A percentile compares a stretch with the other conserved stretches of the same genome.
These are phyloP conservation scores for Exobasidium cylindrosporum DNA, from an alignment of 1,284 basidiomycete species.

Conservation along the genomic window DNA sequence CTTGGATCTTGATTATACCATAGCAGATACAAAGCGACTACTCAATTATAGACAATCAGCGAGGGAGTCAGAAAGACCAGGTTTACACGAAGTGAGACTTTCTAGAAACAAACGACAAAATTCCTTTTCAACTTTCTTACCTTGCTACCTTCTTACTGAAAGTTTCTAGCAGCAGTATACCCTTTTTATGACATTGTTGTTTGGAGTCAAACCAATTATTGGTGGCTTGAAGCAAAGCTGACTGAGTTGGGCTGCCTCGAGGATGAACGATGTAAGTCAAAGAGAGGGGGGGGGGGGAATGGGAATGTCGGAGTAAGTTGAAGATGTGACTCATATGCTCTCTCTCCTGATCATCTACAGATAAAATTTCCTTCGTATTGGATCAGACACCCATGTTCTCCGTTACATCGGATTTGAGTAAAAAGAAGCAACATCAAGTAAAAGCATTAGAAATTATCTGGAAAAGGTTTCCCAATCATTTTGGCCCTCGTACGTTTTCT, in stretches of 20 bases:
- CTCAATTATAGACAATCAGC: conserved; percentile 76
- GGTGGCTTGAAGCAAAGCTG: conserved; percentile 86
- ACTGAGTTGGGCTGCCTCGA: conserved; percentile 77
- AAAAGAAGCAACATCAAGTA: conserved; percentile 63
- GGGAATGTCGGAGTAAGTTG: neutral
- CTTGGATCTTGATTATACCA: conserved; percentile 76
- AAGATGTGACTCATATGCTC: neutral
- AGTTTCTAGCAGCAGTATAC: conserved; percentile 60
- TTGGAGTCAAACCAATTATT: conserved; percentile 68
- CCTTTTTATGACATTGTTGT: conserved; percentile 50
- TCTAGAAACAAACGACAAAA: too few species aligned
- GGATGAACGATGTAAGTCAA: conserved; percentile 26
- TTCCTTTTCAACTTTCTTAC: too few species aligned
- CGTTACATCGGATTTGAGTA: conserved; percentile 65
- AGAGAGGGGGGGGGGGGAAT: neutral
- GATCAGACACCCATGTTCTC: conserved; percentile 87
- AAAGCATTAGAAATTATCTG: conserved; percentile 53
- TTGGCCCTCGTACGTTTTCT: conserved; percentile 25
- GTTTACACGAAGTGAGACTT: conserved; percentile 65
- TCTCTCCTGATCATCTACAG: neutral
- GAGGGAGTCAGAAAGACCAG: conserved; percentile 71
- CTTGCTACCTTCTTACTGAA: neutral
- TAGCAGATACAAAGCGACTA: conserved; percentile 48
- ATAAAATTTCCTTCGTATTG: conserved; percentile 56
- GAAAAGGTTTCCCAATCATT: conserved; percentile 35